A percentile compares a stretch with the other conserved stretches of the same genome.
These are phyloP conservation scores for Penicillium silybi DNA, from an alignment of 495 filamentous ascomycete species.

Conservation along the genomic window DNA sequence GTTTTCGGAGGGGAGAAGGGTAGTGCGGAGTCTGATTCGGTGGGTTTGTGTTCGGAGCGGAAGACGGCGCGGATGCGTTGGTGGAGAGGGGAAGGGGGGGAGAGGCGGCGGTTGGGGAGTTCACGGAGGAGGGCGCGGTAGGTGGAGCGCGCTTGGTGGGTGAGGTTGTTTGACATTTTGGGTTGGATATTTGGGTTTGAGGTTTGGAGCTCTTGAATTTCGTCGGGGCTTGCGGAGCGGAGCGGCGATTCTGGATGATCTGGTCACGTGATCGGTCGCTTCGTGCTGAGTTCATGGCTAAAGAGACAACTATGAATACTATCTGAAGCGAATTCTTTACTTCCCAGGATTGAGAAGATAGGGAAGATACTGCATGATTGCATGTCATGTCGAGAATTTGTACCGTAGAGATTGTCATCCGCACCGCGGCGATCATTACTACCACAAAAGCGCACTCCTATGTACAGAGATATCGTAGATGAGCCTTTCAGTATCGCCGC, in stretches of 20 bases:
- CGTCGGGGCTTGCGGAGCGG: background rate
- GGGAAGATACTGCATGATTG: too few relatives aligned
- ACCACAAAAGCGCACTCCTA: too few relatives aligned
- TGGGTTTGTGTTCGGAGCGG: slow-evolving; percentile 15
- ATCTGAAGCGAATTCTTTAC: too few relatives aligned
- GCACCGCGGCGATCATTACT: too few relatives aligned
- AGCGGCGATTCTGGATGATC: too few relatives aligned
- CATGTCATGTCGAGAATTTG: too few relatives aligned
- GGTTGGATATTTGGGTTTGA: slow-evolving; percentile 1
- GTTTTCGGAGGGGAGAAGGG: slow-evolving; percentile 15
- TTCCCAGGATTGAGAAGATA: too few relatives aligned
- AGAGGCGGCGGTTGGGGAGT: slow-evolving; percentile 66
- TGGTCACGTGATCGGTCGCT: slow-evolving; percentile 3
- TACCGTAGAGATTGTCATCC: too few relatives aligned
- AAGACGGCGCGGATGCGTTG: slow-evolving; percentile 53
- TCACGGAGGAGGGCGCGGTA: slow-evolving; percentile 92
- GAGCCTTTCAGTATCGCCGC: slow-evolving; percentile 3
- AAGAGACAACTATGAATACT: too few relatives aligned
- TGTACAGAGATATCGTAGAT: slow-evolving; percentile 20
- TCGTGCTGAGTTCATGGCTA: background rate
- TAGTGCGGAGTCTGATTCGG: slow-evolving; percentile 8
- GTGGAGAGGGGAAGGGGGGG: slow-evolving; percentile 56
- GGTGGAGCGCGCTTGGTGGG: slow-evolving; percentile 61
- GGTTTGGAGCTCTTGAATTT: slow-evolving; percentile 3
- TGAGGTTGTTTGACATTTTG: slow-evolving; percentile 21